phyloP scores from a whole-genome alignment of 116 monocot genomes.

The Zostera marina region DNA sequence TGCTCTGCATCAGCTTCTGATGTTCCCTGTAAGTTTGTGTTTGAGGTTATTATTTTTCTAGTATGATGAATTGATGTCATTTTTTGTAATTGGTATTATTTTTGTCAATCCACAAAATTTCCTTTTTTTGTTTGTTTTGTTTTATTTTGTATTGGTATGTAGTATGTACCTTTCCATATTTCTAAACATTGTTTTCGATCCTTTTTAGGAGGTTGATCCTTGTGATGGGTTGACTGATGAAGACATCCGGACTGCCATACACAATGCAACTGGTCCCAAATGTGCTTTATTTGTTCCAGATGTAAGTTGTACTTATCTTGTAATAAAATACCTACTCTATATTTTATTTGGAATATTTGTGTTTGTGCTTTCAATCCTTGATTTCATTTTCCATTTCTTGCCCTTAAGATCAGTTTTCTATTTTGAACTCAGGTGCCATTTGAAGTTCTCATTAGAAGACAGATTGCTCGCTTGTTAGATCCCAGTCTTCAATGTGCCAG shows the following conservation, averaged over 20 bases:
- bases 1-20: no score
- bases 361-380: neutral
- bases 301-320: slow-evolving; percentile 16
- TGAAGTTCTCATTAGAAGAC: slow-evolving; percentile 89
- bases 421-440: slow-evolving; percentile 63
- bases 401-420: neutral
- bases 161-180: neutral
- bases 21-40: no score
- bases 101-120: neutral
- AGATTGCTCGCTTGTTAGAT: slow-evolving; percentile 86
- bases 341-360: neutral
- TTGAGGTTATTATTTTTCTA: no score
- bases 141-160: neutral
- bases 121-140: neutral
- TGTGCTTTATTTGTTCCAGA: slow-evolving; percentile 96
- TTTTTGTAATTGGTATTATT: no score
- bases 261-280: slow-evolving; percentile 94
- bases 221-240: slow-evolving; percentile 90
- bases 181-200: neutral
- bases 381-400: neutral
- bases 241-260: slow-evolving; percentile 91
- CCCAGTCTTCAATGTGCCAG: slow-evolving; percentile 98
- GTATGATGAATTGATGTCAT: no score
- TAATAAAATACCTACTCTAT: neutral
- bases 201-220: slow-evolving; percentile 82